Conservation (phyloP, 1,284 basidiomycete species). For the Trametes sp. region DNA sequence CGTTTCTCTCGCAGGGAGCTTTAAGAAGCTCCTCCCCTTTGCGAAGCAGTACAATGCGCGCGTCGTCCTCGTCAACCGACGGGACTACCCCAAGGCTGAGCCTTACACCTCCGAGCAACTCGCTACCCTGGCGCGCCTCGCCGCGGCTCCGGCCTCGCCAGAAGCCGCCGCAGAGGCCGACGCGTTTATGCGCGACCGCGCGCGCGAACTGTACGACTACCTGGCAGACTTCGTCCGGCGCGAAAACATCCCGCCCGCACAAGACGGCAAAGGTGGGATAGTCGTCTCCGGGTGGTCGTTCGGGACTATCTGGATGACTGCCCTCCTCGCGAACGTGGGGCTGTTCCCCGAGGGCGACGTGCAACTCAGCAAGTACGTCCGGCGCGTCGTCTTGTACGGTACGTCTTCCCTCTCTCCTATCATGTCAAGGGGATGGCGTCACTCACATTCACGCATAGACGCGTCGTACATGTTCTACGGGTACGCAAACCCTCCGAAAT, state of each 20-base stretch:
- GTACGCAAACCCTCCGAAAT: constrained; percentile 23
- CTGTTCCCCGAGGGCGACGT: constrained; percentile 20
- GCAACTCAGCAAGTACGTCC: constrained; percentile 26
- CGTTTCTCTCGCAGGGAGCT: constrained; percentile 4
- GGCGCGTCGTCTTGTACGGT: constrained; percentile 34
- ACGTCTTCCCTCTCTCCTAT: constrained; percentile 3
- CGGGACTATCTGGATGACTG: constrained; percentile 16
- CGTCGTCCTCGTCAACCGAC: constrained; percentile 18
- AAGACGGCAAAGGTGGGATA: constrained; percentile 17
- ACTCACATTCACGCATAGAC: constrained; percentile 2
- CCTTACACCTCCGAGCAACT: constrained; percentile 33
- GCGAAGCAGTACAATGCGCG: constrained; percentile 11
- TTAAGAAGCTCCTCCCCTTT: constrained; percentile 22
- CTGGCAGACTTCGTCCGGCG: constrained; percentile 18
- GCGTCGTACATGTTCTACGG: constrained; percentile 31
- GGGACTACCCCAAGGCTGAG: constrained; percentile 21
- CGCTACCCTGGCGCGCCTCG: background rate
- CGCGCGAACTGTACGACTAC: constrained; percentile 22
- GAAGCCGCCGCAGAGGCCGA: background rate
- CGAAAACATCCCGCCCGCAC: constrained; percentile 6
- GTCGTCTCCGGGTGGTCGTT: constrained; percentile 28
- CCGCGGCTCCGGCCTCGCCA: background rate
- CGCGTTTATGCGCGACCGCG: constrained; percentile 18
- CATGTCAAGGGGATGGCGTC: background rate
- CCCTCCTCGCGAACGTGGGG: constrained; percentile 28